Evolutionary conservation across 768 basidiomycete genomes (phyloP).

Genomic region (Mycena pura): DNA sequence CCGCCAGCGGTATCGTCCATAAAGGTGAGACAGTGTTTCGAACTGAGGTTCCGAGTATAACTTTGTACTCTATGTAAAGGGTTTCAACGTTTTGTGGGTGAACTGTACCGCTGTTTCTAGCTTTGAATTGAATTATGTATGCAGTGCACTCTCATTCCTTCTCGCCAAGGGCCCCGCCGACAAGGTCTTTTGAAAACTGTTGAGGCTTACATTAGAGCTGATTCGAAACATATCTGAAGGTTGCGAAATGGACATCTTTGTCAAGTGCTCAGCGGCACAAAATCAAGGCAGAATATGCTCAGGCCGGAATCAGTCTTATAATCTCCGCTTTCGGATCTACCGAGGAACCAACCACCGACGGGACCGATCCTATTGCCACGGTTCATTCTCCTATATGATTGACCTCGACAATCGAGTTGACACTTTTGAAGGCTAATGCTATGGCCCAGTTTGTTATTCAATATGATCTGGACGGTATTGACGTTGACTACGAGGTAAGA

Average conservation of each 20-base stretch:
- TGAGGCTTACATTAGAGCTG: too few relatives aligned
- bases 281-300: conserved; percentile 57
- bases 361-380: conserved; percentile 46
- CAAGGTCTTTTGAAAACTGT: conserved; percentile 46
- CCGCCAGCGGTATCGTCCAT: conserved; percentile 56
- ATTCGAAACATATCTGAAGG: conserved; percentile 35
- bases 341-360: conserved; percentile 61
- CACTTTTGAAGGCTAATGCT: background rate
- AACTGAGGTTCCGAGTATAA: background rate
- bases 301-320: conserved; percentile 67
- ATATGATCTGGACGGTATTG: background rate
- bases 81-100: conserved; percentile 69
- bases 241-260: conserved; percentile 58
- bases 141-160: conserved; percentile 59
- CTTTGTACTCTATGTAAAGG: conserved; percentile 36
- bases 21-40: conserved; percentile 38
- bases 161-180: conserved; percentile 61
- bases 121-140: conserved; percentile 2
- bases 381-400: background rate
- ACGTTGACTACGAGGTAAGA: conserved; percentile 38
- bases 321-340: conserved; percentile 70
- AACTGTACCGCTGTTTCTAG: conserved; percentile 1
- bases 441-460: background rate
- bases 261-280: conserved; percentile 50
- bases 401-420: background rate